A percentile compares a stretch with the other conserved stretches of the same genome.
Conservation (phyloP, 805 yeast species). For the Pichia occidentalis region DNA sequence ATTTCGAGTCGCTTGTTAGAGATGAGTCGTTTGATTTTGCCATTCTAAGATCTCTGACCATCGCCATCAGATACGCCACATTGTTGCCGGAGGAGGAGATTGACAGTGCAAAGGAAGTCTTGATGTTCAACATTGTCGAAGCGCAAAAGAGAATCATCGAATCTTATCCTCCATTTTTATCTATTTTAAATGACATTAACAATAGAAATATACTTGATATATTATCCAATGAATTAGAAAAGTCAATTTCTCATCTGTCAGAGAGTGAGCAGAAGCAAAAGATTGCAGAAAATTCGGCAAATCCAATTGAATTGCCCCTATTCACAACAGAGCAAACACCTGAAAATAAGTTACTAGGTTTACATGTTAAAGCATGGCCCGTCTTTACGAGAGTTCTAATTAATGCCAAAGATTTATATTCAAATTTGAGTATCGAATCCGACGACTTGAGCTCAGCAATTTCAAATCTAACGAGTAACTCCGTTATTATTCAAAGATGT, state of each 20-base stretch:
- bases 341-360: conserved; percentile 19
- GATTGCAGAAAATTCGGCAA: conserved; percentile 13
- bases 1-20: conserved; percentile 6
- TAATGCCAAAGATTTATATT: conserved; percentile 22
- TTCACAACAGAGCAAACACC: conserved; percentile 19
- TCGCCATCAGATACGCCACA: conserved; percentile 21
- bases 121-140: conserved; percentile 19
- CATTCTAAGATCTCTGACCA: conserved; percentile 17
- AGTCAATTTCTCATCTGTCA: conserved; percentile 6
- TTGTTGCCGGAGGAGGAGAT: conserved; percentile 19
- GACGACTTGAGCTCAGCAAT: conserved; percentile 21
- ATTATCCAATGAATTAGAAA: conserved; percentile 12
- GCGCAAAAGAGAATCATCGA: conserved; percentile 23
- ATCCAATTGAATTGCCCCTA: conserved; percentile 18
- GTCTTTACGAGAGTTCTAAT: conserved; percentile 20
- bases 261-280: conserved; percentile 9
- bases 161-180: conserved; percentile 23
- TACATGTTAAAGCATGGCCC: conserved; percentile 27
- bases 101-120: conserved; percentile 18
- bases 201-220: conserved; percentile 15
- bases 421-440: conserved; percentile 22
- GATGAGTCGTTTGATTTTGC: conserved; percentile 17
- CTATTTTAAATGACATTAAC: conserved; percentile 16
- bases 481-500: conserved; percentile 16
- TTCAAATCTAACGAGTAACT: conserved; percentile 15